Conservation (phyloP, 2,329 filamentous ascomycete species). For the Xylariaceae sp. region DNA sequence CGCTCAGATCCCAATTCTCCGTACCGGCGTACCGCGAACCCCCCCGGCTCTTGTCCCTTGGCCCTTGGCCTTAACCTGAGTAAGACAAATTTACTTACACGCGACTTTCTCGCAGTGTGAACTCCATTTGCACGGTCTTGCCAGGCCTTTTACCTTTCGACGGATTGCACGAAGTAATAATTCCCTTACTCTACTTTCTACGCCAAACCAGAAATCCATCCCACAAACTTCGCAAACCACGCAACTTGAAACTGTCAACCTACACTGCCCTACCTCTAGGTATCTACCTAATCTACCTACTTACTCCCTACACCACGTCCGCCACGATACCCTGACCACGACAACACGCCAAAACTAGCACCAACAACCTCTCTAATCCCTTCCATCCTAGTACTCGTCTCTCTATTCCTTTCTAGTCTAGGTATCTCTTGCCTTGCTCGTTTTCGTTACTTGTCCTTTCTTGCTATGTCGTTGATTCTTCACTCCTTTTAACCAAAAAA, state of each 20-base stretch:
- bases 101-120: constrained; percentile 19
- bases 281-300: too few species aligned
- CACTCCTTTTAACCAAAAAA: constrained; percentile 10
- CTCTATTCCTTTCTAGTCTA: too few species aligned
- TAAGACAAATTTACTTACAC: constrained; percentile 19
- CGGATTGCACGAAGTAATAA: neutral
- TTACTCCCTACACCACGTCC: neutral
- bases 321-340: neutral
- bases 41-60: neutral
- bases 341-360: neutral
- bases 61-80: neutral
- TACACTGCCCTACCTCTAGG: too few species aligned
- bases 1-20: constrained; percentile 6
- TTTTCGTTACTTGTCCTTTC: constrained; percentile 14
- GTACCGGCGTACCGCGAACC: constrained; percentile 11
- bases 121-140: constrained; percentile 15
- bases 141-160: neutral
- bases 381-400: too few species aligned
- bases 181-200: neutral
- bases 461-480: constrained; percentile 24
- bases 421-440: too few species aligned
- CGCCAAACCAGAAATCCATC: neutral
- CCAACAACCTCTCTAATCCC: neutral
- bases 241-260: too few species aligned
- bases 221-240: neutral